phyloP scores from a whole-genome alignment of 1,139 yeast genomes.

The Fermentozyma sake region DNA sequence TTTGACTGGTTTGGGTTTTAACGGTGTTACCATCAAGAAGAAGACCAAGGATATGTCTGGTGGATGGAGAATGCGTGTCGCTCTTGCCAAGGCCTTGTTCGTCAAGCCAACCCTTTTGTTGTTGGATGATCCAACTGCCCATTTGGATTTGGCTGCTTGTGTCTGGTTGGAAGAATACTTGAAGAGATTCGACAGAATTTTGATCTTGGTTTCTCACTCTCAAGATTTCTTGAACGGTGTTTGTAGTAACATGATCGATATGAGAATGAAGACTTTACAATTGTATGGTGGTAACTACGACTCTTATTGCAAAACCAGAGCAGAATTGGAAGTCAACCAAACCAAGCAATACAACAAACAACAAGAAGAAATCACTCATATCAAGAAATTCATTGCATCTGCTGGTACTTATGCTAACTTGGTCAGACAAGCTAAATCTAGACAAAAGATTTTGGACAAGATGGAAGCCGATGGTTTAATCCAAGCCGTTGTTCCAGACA shows the following conservation, averaged over 20 bases:
- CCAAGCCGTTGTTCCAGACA: conserved; percentile 88
- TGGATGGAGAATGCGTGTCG: conserved; percentile 95
- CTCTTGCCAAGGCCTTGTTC: conserved; percentile 79
- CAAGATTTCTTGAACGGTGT: conserved; percentile 99
- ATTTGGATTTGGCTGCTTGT: conserved; percentile 98
- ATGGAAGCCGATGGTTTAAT: conserved; percentile 99
- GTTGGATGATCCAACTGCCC: conserved; percentile 98
- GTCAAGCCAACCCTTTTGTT: conserved; percentile 83
- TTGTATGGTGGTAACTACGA: conserved; percentile 98
- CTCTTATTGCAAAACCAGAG: conserved; percentile 89
- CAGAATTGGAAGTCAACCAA: conserved; percentile 93
- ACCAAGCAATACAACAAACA: conserved; percentile 96
- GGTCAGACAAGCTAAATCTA: conserved; percentile 97
- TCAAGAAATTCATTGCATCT: conserved; percentile 96
- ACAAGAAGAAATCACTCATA: conserved; percentile 98
- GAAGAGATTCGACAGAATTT: conserved; percentile 87
- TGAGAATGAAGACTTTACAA: conserved; percentile 71
- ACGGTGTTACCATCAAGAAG: conserved; percentile 68
- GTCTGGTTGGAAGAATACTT: conserved; percentile 99
- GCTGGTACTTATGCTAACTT: conserved; percentile 99
- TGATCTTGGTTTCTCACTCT: conserved; percentile 94
- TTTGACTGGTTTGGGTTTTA: conserved; percentile 96
- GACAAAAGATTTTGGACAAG: conserved; percentile 98
- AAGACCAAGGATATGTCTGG: conserved; percentile 99
- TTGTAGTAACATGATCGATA: conserved; percentile 95